Base-by-base conservation (phyloP, 257 asterid species). In the Ajuga chamaepitys region DNA sequence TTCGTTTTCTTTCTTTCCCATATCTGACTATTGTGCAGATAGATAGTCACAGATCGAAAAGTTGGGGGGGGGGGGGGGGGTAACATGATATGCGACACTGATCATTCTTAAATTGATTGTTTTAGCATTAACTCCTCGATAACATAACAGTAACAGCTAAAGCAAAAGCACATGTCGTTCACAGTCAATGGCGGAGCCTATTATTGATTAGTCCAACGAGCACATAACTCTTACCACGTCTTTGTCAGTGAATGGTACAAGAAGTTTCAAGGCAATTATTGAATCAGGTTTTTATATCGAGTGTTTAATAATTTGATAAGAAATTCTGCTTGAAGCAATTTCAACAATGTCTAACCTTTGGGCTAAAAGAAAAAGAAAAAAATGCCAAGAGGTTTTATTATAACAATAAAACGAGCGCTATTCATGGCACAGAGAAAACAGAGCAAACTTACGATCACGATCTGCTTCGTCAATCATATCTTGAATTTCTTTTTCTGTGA, bases 401-500 rank as follows among this genome's bases (percentile, higher is more conserved):
- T n/a, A n/a, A n/a, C n/a, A n/a, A n/a, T n/a, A n/a, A n/a, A n/a
- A n/a, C n/a, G n/a, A n/a, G n/a, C n/a, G n/a, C n/a, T n/a, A n/a
- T n/a, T n/a, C n/a, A n/a, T n/a, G n/a, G n/a, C 41, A 63, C 24
- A 14, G 56, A 40, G 35, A 21, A 61, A 46, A 56, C 4, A 64
- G 55, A 56, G 74, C n/a, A 66, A 73, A 76, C 88, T 84, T 86
- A 93, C 99, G 82, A 45, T 93, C 99, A 40, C 89, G 88, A 61
- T 93, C 97, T 30, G 99, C 97, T 75, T 83, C 96, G n/a, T 79
- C 89, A 57, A 90, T 75, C 99, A 93, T 93, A 72, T 88, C 97
- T 72, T 83, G 96, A 65, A 93, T 85, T 79, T 93, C 97, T 72
- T 61, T 83, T 7, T 78, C 88, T 5, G 88, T 74, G 68, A 93